These are phyloP conservation scores for Botrytis pseudocinerea DNA, from an alignment of 2,329 filamentous ascomycete species.

Conservation along the genomic window DNA sequence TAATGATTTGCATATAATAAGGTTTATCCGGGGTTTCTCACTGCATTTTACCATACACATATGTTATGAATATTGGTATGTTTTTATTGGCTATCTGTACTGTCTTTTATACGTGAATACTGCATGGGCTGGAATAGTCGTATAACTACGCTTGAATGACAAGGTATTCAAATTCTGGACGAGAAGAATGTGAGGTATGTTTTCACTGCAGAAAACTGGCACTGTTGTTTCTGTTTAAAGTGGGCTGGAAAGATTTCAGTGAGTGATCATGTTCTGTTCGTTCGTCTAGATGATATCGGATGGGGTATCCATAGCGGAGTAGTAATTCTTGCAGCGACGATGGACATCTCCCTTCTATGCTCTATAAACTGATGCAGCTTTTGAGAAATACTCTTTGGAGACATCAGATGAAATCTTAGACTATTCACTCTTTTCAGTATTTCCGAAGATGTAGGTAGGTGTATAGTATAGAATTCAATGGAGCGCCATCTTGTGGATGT, in stretches of 20 bases:
- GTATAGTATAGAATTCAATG: background rate
- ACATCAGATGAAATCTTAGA: background rate
- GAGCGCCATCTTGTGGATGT: background rate
- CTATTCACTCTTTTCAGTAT: background rate
- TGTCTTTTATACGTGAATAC: background rate
- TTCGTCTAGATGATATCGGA: background rate
- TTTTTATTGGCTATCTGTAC: background rate
- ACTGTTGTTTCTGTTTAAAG: background rate
- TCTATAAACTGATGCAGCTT: background rate
- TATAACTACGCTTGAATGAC: background rate
- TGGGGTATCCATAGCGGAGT: background rate
- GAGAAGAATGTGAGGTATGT: background rate
- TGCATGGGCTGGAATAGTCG: background rate
- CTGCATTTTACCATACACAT: background rate
- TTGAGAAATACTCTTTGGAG: background rate
- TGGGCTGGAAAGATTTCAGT: background rate
- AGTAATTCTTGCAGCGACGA: background rate
- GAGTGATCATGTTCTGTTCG: background rate
- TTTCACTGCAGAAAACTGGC: background rate
- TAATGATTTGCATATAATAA: constrained; percentile 10
- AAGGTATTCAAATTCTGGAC: background rate
- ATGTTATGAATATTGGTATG: background rate
- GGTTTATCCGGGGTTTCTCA: background rate
- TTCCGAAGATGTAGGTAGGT: background rate
- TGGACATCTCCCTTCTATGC: background rate